Base-by-base conservation (phyloP, 208 protist species). In the Trypanosoma lewisi region DNA sequence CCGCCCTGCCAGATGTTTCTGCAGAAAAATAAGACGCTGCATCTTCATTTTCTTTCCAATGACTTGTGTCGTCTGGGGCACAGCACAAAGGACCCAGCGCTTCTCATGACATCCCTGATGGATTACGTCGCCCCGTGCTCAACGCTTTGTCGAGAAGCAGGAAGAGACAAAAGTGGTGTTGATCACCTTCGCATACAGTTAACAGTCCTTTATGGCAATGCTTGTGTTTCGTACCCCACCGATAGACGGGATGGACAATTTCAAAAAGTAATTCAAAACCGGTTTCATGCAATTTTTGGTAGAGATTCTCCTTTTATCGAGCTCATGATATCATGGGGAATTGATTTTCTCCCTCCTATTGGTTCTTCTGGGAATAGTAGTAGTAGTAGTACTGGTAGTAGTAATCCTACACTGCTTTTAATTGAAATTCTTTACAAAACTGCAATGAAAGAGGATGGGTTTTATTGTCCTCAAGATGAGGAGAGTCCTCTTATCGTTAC, bases 21-120 rank as follows among this genome's bases (percentile, higher is more conserved):
- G 41, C 34, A 61, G n/a, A 33, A 28, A 3, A 73, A 67, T 33
- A 19, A 60, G 31, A 60, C 57, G 3, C 41, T 67, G 5, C 23
- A 19, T 21, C 7, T 67, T 8, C 19, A 67, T 33, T 77, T 62
- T 49, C 59, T 77, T 0, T 2, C 42, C 16, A 50, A 28, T 11
- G 71, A 77, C 36, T 2, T 67, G 14, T 77, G 71, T 36, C 54
- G 64, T 11, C 6, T 77, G 48, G 71, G 71, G 14, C 71, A 77
- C 27, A 62, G 34, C 28, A 68, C 58, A 25, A 77, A 77, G 48
- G 71, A 77, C 25, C 47, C 65, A 11, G 56, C 65, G 5, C 44
- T 55, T 51, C 28, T 70, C 7, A 47, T 64, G 47, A 56, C 65
- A 1, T 63, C 69, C 27, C 23, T 70, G n/a, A 23, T 73, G 23